Base-by-base conservation (phyloP, 208 protist species). In the Vickermania spadyakhi region DNA sequence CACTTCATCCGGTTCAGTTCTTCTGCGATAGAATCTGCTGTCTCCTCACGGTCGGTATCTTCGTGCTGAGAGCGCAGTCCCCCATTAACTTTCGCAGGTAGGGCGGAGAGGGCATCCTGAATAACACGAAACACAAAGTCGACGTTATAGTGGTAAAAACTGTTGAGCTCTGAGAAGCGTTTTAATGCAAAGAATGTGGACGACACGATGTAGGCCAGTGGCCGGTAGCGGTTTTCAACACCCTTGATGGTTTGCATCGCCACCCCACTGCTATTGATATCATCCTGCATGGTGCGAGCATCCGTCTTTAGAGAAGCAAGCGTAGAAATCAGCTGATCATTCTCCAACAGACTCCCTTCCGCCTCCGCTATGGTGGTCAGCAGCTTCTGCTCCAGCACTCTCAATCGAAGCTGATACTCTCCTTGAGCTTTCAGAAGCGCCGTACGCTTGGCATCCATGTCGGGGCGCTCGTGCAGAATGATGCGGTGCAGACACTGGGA, bases 91-190 rank as follows among this genome's bases (percentile, higher is more conserved):
- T 55, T 60, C 42, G 71, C 50, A 0, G 84, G 78, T n/a, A 90
- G 64, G 23, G 77, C 58, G 22, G 58, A 60, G 4, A 98, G 79
- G 3, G 97, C 80, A 54, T 83, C 77, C 31, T 90, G 57, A 56
- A 98, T 78, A 41, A 98, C 77, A 11, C 85, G 72, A 50, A 98
- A 86, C 61, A 99, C 97, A 73, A 98, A 97, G 41, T 86, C 55
- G 3, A 99, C 77, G 52, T 96, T 96, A 78, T 96, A 99, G 49
- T 96, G 97, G 75, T 99, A 99, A 30, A 99, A 84, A 36, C 78
- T 80, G 75, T 97, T 96, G 3, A 99, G 61, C 64, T 96, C 89
- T 50, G 73, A 73, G 50, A 99, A 77, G 62, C 93, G 79, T 61
- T 96, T 81, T 28, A 99, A 67, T 0, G 94, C 78, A 77, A 99